Percentiles rank a stretch among this genome's conserved stretches.
These are phyloP conservation scores for Lyophyllum decastes DNA, from an alignment of 768 basidiomycete genomes.

Conservation along the genomic window DNA sequence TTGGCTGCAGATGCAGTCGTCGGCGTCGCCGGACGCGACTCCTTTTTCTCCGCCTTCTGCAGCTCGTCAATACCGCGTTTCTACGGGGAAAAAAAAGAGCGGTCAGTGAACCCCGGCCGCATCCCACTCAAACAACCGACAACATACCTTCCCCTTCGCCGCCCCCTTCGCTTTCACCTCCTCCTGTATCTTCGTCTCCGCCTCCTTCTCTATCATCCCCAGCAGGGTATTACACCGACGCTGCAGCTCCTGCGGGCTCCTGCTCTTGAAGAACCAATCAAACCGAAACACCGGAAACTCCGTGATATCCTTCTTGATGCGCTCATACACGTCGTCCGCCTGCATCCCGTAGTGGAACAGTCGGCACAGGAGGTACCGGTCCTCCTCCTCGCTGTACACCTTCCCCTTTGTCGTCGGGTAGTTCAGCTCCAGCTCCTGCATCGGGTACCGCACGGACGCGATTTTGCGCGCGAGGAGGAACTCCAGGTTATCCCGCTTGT, in stretches of 20 bases:
- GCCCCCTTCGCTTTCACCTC: conserved; percentile 62
- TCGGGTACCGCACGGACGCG: conserved; percentile 79
- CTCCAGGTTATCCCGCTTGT: conserved; percentile 80
- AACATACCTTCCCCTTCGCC: conserved; percentile 63
- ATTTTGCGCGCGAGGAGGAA: conserved; percentile 83
- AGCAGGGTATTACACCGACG: conserved; percentile 86
- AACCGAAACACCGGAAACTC: conserved; percentile 98
- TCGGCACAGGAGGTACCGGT: conserved; percentile 90
- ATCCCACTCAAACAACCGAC: neutral
- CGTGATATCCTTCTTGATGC: conserved; percentile 93
- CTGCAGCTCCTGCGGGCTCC: conserved; percentile 86
- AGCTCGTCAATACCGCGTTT: conserved; percentile 77
- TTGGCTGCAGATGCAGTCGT: conserved; percentile 49
- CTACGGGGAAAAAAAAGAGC: conserved; percentile 30
- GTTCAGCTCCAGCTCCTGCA: conserved; percentile 96
- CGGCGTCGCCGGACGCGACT: conserved; percentile 66
- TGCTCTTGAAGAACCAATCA: conserved; percentile 97
- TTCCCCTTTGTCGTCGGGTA: conserved; percentile 97
- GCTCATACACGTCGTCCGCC: conserved; percentile 86
- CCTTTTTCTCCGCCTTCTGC: conserved; percentile 47
- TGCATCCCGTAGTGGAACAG: conserved; percentile 90
- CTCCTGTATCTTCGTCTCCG: conserved; percentile 65
- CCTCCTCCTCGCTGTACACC: conserved; percentile 95
- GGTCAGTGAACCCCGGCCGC: neutral
- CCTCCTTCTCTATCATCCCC: conserved; percentile 92